These are phyloP conservation scores for Hymenoscyphus linearis DNA, from an alignment of 2,329 filamentous ascomycete species.

Conservation along the genomic window DNA sequence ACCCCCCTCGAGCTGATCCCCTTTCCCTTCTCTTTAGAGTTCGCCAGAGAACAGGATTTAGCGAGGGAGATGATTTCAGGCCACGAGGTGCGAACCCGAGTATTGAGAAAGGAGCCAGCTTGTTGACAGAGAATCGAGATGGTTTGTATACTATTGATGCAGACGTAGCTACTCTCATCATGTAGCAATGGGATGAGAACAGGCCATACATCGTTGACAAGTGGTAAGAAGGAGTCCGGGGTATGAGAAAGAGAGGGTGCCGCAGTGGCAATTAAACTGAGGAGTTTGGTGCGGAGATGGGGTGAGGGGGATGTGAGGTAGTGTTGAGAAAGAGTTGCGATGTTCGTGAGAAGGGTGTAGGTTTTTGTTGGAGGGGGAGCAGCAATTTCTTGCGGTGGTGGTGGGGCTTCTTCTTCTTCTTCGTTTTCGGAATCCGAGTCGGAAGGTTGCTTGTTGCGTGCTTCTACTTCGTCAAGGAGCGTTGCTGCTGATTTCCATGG, in stretches of 20 bases:
- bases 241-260: constrained; percentile 67
- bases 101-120: constrained; percentile 76
- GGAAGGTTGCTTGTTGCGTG: constrained; percentile 20
- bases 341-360: constrained; percentile 74
- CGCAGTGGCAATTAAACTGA: constrained; percentile 70
- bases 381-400: constrained; percentile 42
- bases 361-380: constrained; percentile 68
- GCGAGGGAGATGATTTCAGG: constrained; percentile 48
- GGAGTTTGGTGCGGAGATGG: constrained; percentile 69
- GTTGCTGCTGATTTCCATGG: constrained; percentile 34
- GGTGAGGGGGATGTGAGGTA: constrained; percentile 84
- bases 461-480: constrained; percentile 33
- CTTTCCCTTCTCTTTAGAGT: constrained; percentile 31
- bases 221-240: constrained; percentile 78
- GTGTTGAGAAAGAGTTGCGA: constrained; percentile 79
- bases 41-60: constrained; percentile 36
- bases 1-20: constrained; percentile 43
- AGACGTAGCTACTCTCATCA: constrained; percentile 63
- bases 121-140: constrained; percentile 62
- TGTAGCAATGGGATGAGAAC: constrained; percentile 65
- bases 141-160: constrained; percentile 63
- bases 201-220: constrained; percentile 89
- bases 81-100: constrained; percentile 72
- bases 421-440: constrained; percentile 27
- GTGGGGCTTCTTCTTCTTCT: constrained; percentile 15